Evolutionary conservation across 2,329 filamentous ascomycete genomes (phyloP), one percentile per base, ranked within the genome.

Genomic region (Aspergillus alliaceus): DNA sequence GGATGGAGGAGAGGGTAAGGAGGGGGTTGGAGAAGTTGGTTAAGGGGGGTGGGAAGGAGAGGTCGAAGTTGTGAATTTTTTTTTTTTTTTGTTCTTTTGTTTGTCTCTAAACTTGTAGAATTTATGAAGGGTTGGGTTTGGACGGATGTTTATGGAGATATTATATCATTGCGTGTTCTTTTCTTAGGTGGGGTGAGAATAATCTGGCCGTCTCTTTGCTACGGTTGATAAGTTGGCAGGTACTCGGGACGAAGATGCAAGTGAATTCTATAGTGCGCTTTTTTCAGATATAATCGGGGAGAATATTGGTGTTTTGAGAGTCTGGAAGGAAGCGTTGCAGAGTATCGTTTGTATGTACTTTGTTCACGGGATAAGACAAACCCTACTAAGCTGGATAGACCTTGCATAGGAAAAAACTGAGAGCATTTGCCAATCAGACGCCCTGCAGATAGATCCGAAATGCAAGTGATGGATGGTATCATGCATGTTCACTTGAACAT

Each of bases 1-100:
- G 75, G 15, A 77, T 78, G 75, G 70, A 73, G 58, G 64, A 57
- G 48, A 59, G 57, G 44, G 69, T 77, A 51, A 62, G 85, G 25
- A 69, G 70, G 34, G 87, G 86, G 1, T 74, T 91, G 54, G 79
- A 84, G 71, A 83, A 78, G 61, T 75, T 90, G 65, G 64, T 82
- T 34, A 53, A 64, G 34, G 39, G 20, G 49, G 25, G 58, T 46
- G 24, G 24, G 14, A 44, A 58, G 34, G 59, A 53, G 51, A 58
- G 53, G 44, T 55, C 68, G 29, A 73, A 71, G 60, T 58, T 75
- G 58, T 75, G 59, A 66, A 12, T 25, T 20, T 27, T 9, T 20
- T 20, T 40, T n/a, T 50, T 15, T 15, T n/a, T 15, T 8, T 27
- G 4, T 44, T 25, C 6, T n/a, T 24, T 44, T 44, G 7, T 9